These are phyloP conservation scores for Hypoxylon lenormandii DNA, from an alignment of 495 filamentous ascomycete genomes.

Conservation along the genomic window DNA sequence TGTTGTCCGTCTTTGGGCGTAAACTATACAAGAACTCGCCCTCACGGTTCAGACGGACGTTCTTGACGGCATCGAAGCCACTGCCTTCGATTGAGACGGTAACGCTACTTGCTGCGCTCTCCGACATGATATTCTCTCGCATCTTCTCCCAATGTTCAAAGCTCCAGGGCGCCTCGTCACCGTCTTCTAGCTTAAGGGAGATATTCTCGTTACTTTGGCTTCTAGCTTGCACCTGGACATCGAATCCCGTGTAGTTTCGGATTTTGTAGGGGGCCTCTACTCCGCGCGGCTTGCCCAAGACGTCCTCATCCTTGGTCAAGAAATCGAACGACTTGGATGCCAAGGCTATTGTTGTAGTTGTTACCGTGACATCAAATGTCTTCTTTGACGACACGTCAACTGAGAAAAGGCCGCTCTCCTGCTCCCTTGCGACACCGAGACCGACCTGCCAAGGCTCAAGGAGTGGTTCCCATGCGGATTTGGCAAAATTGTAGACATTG, in stretches of 20 bases:
- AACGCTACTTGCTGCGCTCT: constrained; percentile 78
- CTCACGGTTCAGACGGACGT: constrained; percentile 90
- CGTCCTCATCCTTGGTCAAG: constrained; percentile 87
- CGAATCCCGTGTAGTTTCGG: constrained; percentile 94
- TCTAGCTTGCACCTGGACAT: constrained; percentile 83
- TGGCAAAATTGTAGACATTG: constrained; percentile 98
- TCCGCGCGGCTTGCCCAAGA: constrained; percentile 91
- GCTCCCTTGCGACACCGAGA: constrained; percentile 84
- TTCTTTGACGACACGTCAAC: constrained; percentile 88
- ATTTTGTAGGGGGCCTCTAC: constrained; percentile 92
- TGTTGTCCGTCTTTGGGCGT: constrained; percentile 78
- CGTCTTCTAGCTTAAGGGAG: constrained; percentile 85
- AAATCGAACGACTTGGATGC: constrained; percentile 93
- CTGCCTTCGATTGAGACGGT: constrained; percentile 89
- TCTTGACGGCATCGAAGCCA: constrained; percentile 88
- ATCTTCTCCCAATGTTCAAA: constrained; percentile 96
- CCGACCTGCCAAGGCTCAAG: constrained; percentile 97
- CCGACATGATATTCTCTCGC: constrained; percentile 87
- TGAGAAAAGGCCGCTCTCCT: constrained; percentile 78
- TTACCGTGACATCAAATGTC: constrained; percentile 89
- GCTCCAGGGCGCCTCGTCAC: constrained; percentile 91
- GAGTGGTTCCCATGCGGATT: constrained; percentile 96
- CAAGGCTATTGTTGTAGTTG: constrained; percentile 91
- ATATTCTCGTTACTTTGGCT: constrained; percentile 67
- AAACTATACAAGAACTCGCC: constrained; percentile 90